These are phyloP conservation scores for Paraphaeosphaeria minitans DNA, from an alignment of 2,329 filamentous ascomycete species.

Conservation along the genomic window DNA sequence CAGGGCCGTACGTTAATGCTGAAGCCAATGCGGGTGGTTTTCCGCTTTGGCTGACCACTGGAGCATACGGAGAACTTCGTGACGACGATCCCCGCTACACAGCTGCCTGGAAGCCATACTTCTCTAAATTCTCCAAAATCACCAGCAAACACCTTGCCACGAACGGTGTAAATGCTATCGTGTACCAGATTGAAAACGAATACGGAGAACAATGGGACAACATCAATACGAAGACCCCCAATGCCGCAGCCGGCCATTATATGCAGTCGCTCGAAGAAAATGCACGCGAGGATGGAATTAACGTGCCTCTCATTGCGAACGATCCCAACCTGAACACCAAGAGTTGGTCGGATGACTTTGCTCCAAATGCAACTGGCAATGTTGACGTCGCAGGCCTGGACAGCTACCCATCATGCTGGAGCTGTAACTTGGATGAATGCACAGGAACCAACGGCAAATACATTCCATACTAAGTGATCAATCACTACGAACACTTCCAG, in stretches of 20 bases:
- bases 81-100: conserved; percentile 60
- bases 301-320: conserved; percentile 63
- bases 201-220: conserved; percentile 51
- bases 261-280: conserved; percentile 62
- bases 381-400: conserved; percentile 61
- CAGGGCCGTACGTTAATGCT: conserved; percentile 68
- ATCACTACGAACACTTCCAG: conserved; percentile 56
- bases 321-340: conserved; percentile 64
- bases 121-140: conserved; percentile 56
- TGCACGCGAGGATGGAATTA: conserved; percentile 62
- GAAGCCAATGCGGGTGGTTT: conserved; percentile 67
- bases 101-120: conserved; percentile 61
- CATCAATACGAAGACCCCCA: conserved; percentile 50
- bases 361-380: conserved; percentile 57
- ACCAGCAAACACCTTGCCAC: conserved; percentile 61
- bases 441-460: conserved; percentile 64
- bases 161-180: conserved; percentile 61
- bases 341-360: conserved; percentile 67
- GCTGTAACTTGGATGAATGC: conserved; percentile 66
- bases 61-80: conserved; percentile 60
- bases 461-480: conserved; percentile 58
- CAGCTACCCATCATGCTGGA: conserved; percentile 64
- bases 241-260: conserved; percentile 57
- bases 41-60: conserved; percentile 66
- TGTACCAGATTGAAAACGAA: conserved; percentile 66